Base-by-base conservation (phyloP, 805 yeast genomes). In the Candida adriatica region DNA sequence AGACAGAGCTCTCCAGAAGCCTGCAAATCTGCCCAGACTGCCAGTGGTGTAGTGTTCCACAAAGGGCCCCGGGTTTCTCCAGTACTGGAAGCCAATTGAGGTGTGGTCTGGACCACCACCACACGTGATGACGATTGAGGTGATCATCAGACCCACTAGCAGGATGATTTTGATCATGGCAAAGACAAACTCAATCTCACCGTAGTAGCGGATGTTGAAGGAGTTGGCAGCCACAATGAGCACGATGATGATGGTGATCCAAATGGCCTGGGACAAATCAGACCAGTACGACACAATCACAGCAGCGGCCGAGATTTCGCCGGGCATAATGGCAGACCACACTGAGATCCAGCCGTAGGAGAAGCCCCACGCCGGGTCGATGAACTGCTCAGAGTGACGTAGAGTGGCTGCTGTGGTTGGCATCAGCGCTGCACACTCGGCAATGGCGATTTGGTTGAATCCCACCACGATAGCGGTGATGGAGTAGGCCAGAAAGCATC, bases 111-210 rank as follows among this genome's bases (percentile, higher is more conserved):
- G 81, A 20, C 72, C 79, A 35, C 82, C 82, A 32, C 82, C 82
- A 45, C 73, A 68, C 33, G 75, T 73, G 33, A 75, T 70, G 25
- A 71, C 64, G 47, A 70, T 58, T 32, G 75, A 69, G 24, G 66
- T 55, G 19, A 77, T 55, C 33, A 77, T 73, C 41, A 77, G 59
- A 16, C 84, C 83, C 15, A 72, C 51, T 46, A 81, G 66, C 13
- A 80, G 67, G 27, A 75, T 39, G 19, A 81, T 71, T 54, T 81
- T 81, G 53, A 80, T 41, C 66, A 24, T 57, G 8, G 41, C 59
- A 40, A 79, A 68, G 76, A 81, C 75, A 49, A 79, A 81, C 31
- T 59, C 64, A 4, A 55, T 34, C 49, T 70, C 75, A 31, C 75
- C 78, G 38, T 69, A 71, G 30, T 62, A 54, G 31, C 47, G 48